Percentiles rank a stretch among this genome's conserved stretches.
Evolutionary conservation across 2,329 filamentous ascomycete genomes (phyloP).

Genomic region (Penicillium sp.): DNA sequence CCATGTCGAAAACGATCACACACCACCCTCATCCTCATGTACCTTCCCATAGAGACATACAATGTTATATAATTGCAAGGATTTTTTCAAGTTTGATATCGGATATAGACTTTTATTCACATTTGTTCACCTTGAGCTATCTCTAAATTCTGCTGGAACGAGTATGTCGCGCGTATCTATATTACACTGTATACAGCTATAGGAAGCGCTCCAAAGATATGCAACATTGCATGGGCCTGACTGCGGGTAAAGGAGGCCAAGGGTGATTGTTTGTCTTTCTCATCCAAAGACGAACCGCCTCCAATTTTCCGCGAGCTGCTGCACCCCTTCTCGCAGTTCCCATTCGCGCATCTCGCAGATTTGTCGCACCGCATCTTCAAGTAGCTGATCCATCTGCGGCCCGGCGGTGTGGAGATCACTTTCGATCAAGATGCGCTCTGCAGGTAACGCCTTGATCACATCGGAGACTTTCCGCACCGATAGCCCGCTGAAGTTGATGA

Average conservation of each 20-base stretch:
- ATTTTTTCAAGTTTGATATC: constrained; percentile 4
- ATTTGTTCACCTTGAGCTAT: background rate
- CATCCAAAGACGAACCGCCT: constrained; percentile 73
- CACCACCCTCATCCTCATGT: constrained; percentile 16
- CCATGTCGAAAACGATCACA: constrained; percentile 30
- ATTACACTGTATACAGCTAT: background rate
- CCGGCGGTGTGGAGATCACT: constrained; percentile 90
- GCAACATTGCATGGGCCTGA: background rate
- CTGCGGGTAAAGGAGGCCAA: background rate
- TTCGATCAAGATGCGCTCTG: constrained; percentile 80
- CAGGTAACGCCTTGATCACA: constrained; percentile 73
- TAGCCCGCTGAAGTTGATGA: constrained; percentile 74
- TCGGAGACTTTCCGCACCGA: constrained; percentile 65
- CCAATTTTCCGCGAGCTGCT: constrained; percentile 75
- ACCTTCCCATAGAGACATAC: constrained; percentile 32
- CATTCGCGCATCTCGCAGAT: constrained; percentile 82
- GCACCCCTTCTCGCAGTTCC: constrained; percentile 73
- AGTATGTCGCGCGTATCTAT: background rate
- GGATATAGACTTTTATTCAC: background rate
- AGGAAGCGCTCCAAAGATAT: background rate
- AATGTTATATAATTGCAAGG: constrained; percentile 26
- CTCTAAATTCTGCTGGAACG: background rate
- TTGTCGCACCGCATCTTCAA: constrained; percentile 77
- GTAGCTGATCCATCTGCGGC: constrained; percentile 73
- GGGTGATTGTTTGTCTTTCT: background rate